Evolutionary conservation across 2,329 filamentous ascomycete species (phyloP).

Genomic region (Colletotrichum salicis): DNA sequence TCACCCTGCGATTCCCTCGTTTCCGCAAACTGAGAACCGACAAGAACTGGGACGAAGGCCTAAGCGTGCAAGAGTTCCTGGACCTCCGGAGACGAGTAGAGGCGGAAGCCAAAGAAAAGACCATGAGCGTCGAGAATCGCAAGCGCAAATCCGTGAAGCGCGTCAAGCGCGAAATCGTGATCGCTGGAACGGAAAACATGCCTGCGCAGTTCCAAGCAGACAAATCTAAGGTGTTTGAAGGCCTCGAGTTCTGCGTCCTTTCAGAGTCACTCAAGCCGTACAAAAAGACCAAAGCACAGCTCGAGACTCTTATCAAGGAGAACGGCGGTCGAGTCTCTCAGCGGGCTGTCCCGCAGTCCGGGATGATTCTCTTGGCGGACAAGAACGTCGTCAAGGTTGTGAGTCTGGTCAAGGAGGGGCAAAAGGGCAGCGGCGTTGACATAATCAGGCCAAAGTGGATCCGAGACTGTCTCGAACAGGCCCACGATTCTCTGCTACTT

Average conservation of each 20-base stretch:
- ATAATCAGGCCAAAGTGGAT: constrained; percentile 87
- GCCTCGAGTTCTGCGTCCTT: constrained; percentile 84
- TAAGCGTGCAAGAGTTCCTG: constrained; percentile 82
- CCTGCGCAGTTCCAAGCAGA: constrained; percentile 62
- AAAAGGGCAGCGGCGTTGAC: constrained; percentile 75
- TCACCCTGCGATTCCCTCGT: constrained; percentile 90
- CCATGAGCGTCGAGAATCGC: constrained; percentile 80
- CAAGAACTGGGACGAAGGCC: constrained; percentile 82
- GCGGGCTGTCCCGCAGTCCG: constrained; percentile 68
- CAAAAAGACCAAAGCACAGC: constrained; percentile 80
- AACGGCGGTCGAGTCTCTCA: constrained; percentile 86
- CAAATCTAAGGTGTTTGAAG: constrained; percentile 75
- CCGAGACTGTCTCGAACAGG: constrained; percentile 78
- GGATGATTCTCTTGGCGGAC: constrained; percentile 81
- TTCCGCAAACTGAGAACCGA: constrained; percentile 87
- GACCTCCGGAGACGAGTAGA: constrained; percentile 76
- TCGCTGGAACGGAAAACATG: constrained; percentile 74
- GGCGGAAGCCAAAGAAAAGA: constrained; percentile 76
- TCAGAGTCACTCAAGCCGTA: constrained; percentile 76
- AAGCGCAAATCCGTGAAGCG: constrained; percentile 66
- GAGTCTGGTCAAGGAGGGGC: constrained; percentile 79
- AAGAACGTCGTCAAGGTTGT: constrained; percentile 84
- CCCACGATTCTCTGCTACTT: constrained; percentile 69
- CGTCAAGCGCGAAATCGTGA: constrained; percentile 74
- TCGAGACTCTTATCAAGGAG: constrained; percentile 84